Evolutionary conservation across 768 basidiomycete species (phyloP), one percentile per base, ranked within the genome.

Genomic region (Mycena pura): DNA sequence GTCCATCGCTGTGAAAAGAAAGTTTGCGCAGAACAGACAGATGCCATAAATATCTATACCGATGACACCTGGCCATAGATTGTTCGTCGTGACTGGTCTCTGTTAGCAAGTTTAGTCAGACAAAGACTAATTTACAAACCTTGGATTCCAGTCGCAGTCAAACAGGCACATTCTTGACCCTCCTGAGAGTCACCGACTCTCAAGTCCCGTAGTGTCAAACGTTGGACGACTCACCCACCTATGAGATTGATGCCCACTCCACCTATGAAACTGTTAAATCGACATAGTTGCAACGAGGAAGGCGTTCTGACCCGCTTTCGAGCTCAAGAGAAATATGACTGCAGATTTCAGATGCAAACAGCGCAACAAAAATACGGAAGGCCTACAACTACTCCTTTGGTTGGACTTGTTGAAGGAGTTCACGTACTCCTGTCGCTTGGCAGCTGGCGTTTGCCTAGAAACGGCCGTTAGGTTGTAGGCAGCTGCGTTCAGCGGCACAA

Each of bases 1-100:
- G 96, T 0, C 96, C 96, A 76, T 99, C 96, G 19, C 95, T 96
- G 66, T 32, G 32, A 52, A 21, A 47, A 53, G 46, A 60, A 21
- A 55, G 28, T 24, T 67, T 21, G 62, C 58, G 10, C n/a, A 57
- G 57, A 49, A 64, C 19, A 64, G 50, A 60, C 50, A n/a, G n/a
- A 38, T 52, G 29, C 11, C 39, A 46, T 14, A 10, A 21, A 3
- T 11, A 44, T 66, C 77, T 44, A n/a, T 61, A 93, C 94, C 94
- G 85, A 75, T 96, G 93, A 71, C 96, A 96, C 47, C 96, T 86
- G 50, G 95, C 96, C 96, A 99, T 99, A 2, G 97, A 90, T 74
- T 99, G 97, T 17, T 95, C 74, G 76, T 99, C 97, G 68, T 92
- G 92, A 68, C 91, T 93, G 55, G 21, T 21, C 48, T 55, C 28